Evolutionary conservation across 257 asterid genomes (phyloP).

Genomic region (Henckelia pumila): DNA sequence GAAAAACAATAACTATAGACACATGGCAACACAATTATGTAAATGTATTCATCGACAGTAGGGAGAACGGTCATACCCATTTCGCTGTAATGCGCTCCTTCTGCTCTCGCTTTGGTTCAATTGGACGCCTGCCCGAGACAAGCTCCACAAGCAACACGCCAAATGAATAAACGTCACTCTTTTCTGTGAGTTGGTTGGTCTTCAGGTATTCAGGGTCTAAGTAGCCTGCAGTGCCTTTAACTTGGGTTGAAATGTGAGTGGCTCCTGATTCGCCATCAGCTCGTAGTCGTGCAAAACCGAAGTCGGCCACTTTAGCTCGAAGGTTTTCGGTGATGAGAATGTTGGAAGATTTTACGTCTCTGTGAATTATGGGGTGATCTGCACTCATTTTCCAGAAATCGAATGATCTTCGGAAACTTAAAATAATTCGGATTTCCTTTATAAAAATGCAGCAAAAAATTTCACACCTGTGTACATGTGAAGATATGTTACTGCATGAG

Average conservation of each 20-base stretch:
- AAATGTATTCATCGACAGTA: not conserved
- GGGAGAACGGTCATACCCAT: constrained; percentile 48
- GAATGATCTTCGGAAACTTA: not conserved
- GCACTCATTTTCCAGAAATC: constrained; percentile 14
- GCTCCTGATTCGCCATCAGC: constrained; percentile 44
- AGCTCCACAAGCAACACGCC: constrained; percentile 74
- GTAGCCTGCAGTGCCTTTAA: constrained; percentile 79
- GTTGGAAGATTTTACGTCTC: constrained; percentile 72
- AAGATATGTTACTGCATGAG: constrained; percentile 75
- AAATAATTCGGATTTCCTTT: not conserved
- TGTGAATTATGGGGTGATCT: constrained; percentile 74
- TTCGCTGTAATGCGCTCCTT: constrained; percentile 44
- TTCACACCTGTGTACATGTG: constrained; percentile 57
- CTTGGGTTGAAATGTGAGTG: constrained; percentile 60
- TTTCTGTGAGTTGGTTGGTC: constrained; percentile 63
- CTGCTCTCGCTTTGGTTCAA: constrained; percentile 37
- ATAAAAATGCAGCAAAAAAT: not conserved
- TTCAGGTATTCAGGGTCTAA: constrained; percentile 68
- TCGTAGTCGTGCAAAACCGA: constrained; percentile 59
- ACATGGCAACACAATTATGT: too few species aligned
- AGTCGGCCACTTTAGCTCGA: constrained; percentile 72
- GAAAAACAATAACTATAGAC: too few species aligned
- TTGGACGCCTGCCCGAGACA: constrained; percentile 59
- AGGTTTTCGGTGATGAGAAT: constrained; percentile 65
- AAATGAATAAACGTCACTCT: constrained; percentile 76